A percentile compares a stretch with the other conserved stretches of the same genome.
Conservation (phyloP, 2,329 filamentous ascomycete species). For the Leptoxyphium fumago region DNA sequence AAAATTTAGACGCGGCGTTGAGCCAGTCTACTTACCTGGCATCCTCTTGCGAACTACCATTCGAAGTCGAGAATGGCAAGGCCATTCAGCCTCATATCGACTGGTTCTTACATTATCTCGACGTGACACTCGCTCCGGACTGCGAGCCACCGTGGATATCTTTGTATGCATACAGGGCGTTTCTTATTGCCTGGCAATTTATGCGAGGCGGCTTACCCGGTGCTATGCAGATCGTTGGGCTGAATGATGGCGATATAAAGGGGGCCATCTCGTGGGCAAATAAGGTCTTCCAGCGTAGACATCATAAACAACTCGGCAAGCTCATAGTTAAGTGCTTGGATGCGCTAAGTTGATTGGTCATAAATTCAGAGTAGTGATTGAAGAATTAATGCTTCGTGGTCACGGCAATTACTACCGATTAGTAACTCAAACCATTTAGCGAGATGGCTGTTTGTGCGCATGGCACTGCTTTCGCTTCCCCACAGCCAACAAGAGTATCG, state of each 20-base stretch:
- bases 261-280: constrained; percentile 1
- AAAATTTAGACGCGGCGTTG: constrained; percentile 1
- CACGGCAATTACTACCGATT: too few relatives aligned
- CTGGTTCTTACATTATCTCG: constrained; percentile 2
- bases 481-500: too few relatives aligned
- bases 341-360: not conserved
- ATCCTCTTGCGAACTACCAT: not conserved
- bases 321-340: constrained; percentile 1
- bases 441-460: too few relatives aligned
- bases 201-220: not conserved
- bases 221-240: constrained; percentile 1
- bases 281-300: not conserved
- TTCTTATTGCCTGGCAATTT: constrained; percentile 3
- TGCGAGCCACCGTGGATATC: constrained; percentile 1
- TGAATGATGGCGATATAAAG: not conserved
- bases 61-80: not conserved
- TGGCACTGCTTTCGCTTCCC: too few relatives aligned
- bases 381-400: too few relatives aligned
- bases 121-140: not conserved
- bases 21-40: constrained; percentile 1
- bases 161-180: constrained; percentile 2
- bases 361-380: too few relatives aligned
- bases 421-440: too few relatives aligned
- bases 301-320: not conserved
- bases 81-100: constrained; percentile 2